Base-by-base conservation (phyloP, 805 yeast species). In the Myxozyma nipponensis region DNA sequence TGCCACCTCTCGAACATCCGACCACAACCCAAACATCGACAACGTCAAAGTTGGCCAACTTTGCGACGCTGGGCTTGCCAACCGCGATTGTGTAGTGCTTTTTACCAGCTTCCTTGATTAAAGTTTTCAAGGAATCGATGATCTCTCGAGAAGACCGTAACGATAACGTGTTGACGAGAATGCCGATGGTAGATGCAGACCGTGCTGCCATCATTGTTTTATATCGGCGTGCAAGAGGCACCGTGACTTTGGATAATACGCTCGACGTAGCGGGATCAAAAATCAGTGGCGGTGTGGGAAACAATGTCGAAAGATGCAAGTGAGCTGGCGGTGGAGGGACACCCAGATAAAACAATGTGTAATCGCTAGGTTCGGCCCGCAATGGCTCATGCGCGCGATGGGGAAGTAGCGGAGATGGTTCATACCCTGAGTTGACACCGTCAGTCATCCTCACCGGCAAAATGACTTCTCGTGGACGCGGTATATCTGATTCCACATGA, bases 21-120 rank as follows among this genome's bases (percentile, higher is more conserved):
- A 93, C 68, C 10, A 93, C 78, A 63, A 95, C 90, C 98, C 98
- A 93, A 21, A 86, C 77, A 60, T 93, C 98, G 13, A 93, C 78
- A n/a, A 81, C 82, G 56, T 91, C 98, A 65, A 93, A 93, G 66
- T 93, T 93, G 7, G 98, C 98, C 45, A 93, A 72, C 63, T 93
- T 93, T 23, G 98, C 96, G 18, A 93, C 97, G 63, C 93, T 93
- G 7, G 98, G 98, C 66, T 93, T 93, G 9, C 98, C 98, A 3
- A 93, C 98, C 2, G 90, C 98, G 70, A 93, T 89, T 64, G 88
- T 77, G 64, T 93, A 93, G 58, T 86, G 91, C 63, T 93, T 93
- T 69, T 93, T 93, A 1, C 86, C 96, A 0, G 91, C 89, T 2
- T 72, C 74, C 45, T 74, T 77, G 50, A 93, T 79, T 67, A 84